Evolutionary conservation across 495 filamentous ascomycete species (phyloP).

Genomic region (Penicillium dipodomyicola): DNA sequence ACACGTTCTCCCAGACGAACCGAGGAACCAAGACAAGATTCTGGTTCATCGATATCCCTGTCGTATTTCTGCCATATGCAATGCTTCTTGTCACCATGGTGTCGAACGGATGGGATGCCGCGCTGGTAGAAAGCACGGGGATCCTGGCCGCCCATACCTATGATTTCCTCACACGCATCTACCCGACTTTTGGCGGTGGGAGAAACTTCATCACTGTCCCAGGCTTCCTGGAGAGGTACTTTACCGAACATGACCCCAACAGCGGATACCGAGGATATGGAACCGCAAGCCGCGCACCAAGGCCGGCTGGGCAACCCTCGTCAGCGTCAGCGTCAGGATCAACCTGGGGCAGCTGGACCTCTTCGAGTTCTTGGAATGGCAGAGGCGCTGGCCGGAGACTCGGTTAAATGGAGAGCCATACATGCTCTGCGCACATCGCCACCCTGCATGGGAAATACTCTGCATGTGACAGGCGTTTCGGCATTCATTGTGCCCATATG

Average conservation of each 20-base stretch:
- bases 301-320: slow-evolving; percentile 20
- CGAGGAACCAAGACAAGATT: slow-evolving; percentile 66
- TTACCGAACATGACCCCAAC: slow-evolving; percentile 42
- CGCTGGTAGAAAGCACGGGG: slow-evolving; percentile 60
- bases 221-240: slow-evolving; percentile 58
- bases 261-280: slow-evolving; percentile 54
- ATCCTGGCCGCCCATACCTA: slow-evolving; percentile 80
- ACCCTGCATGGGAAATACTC: neutral
- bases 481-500: neutral
- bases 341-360: slow-evolving; percentile 32
- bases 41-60: slow-evolving; percentile 73
- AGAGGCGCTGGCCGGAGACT: slow-evolving; percentile 68
- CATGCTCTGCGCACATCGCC: neutral
- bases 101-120: slow-evolving; percentile 43
- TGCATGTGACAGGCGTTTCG: neutral
- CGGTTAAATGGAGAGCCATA: slow-evolving; percentile 32
- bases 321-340: slow-evolving; percentile 24
- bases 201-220: slow-evolving; percentile 70
- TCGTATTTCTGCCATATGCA: slow-evolving; percentile 70
- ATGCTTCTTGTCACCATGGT: slow-evolving; percentile 71
- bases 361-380: slow-evolving; percentile 56
- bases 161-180: slow-evolving; percentile 80
- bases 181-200: slow-evolving; percentile 79
- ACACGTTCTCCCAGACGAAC: slow-evolving; percentile 80
- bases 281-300: slow-evolving; percentile 46